Evolutionary conservation across 1,139 yeast species (phyloP).

Genomic region (Blastobotrys buckinghamii): DNA sequence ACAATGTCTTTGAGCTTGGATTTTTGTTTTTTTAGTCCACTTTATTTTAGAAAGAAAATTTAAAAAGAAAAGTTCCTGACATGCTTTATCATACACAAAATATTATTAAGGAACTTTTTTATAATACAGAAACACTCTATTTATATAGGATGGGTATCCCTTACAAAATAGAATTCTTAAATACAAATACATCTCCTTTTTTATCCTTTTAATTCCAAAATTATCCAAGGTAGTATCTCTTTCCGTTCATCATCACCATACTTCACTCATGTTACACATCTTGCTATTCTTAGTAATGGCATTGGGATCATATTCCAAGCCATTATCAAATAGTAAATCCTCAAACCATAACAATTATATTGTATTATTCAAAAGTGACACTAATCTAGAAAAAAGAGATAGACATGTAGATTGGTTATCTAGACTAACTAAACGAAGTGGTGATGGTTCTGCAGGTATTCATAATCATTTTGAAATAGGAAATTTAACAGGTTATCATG

Average conservation of each 20-base stretch:
- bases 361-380: conserved; percentile 17
- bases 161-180: too few relatives aligned
- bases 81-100: too few relatives aligned
- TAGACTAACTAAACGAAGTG: not conserved
- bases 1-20: not conserved
- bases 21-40: not conserved
- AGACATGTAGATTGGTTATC: conserved; percentile 16
- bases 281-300: not conserved
- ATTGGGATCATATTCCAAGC: not conserved
- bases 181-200: not conserved
- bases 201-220: not conserved
- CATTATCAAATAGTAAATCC: not conserved
- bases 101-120: too few relatives aligned
- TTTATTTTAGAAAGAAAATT: not conserved
- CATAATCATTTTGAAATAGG: conserved; percentile 53
- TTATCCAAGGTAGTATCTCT: not conserved
- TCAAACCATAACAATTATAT: conserved; percentile 14
- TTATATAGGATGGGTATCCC: too few relatives aligned
- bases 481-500: conserved; percentile 28
- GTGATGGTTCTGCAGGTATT: conserved; percentile 39
- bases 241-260: not conserved
- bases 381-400: conserved; percentile 8
- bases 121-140: too few relatives aligned
- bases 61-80: too few relatives aligned
- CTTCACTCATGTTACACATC: not conserved